Evolutionary conservation across 768 basidiomycete genomes (phyloP).

Genomic region (Daedaleopsis nitida): DNA sequence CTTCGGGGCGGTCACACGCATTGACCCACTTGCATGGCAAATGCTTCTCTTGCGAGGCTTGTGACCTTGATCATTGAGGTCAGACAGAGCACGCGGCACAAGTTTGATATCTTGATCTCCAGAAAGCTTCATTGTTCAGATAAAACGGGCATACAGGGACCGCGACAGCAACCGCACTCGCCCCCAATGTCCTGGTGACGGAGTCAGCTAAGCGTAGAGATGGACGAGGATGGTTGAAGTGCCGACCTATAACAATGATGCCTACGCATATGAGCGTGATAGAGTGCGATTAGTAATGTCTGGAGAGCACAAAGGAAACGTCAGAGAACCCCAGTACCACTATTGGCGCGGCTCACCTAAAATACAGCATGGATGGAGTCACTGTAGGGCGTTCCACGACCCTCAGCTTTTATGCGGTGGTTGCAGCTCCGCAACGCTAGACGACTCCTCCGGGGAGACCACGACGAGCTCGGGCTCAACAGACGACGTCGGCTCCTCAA

Average conservation of each 20-base stretch:
- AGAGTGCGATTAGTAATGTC: conserved; percentile 7
- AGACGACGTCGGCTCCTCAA: too few relatives aligned
- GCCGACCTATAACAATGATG: background rate
- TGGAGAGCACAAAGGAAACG: background rate
- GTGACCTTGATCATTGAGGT: too few relatives aligned
- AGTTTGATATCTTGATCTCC: background rate
- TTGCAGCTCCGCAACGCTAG: background rate
- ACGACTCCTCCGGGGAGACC: background rate
- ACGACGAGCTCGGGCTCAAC: too few relatives aligned
- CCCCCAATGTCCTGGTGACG: background rate
- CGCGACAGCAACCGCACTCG: background rate
- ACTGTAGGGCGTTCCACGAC: background rate
- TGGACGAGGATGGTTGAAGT: background rate
- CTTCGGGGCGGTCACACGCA: too few relatives aligned
- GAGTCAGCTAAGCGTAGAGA: background rate
- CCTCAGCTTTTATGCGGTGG: background rate
- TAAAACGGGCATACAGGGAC: background rate
- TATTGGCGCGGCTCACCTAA: background rate
- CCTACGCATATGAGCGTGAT: background rate
- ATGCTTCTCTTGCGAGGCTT: too few relatives aligned
- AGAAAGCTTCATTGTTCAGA: background rate
- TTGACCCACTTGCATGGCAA: too few relatives aligned
- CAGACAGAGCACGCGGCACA: background rate
- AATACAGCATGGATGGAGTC: background rate
- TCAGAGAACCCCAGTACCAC: background rate